Evolutionary conservation across 176 grass and related monocot genomes (phyloP), one percentile per base, ranked within the genome.

Genomic region (Urochloa ruziziensis): DNA sequence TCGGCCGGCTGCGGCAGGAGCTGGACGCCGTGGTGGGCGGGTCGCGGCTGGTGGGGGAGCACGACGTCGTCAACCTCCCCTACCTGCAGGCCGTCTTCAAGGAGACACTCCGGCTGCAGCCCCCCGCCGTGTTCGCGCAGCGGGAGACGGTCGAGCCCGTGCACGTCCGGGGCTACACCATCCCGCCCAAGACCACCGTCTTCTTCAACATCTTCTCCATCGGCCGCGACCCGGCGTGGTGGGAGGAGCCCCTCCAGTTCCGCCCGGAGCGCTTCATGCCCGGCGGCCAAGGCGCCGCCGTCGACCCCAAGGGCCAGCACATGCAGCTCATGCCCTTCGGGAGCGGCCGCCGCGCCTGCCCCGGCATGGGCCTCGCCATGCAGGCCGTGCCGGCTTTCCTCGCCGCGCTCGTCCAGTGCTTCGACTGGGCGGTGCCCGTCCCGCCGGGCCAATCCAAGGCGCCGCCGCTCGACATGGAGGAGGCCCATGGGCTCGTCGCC

Each of bases 321-420:
- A 79, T 74, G 78, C 89, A 94, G 78, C 84, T 94, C 6, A 85
- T 97, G 61, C 91, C 89, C 1, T 97, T 97, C n/a, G 94, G 87
- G 3, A 91, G 91, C 43, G 91, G 94, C 2, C 88, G 91, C 74
- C 87, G 90, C 54, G 90, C 75, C 3, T 97, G 92, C 79, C 95
- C 92, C 1, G 95, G 88, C 15, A 89, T 92, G 80, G 87, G 85
- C 7, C 67, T 94, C 8, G 90, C 95, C 3, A 39, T 92, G 59
- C 86, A 93, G 73, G 86, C 84, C 7, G 83, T 94, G 34, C 90
- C 91, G 24, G 76, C 79, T 1, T 82, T 91, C 23, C 75, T 97
- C 2, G 92, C 82, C 0, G 88, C 81, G 14, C 81, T 94, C 1
- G 88, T 97, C 44, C 90, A 97, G 78, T 94, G 92, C 68, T 97